Conservation (phyloP, 306 rosid species). For the Pueraria montana region DNA sequence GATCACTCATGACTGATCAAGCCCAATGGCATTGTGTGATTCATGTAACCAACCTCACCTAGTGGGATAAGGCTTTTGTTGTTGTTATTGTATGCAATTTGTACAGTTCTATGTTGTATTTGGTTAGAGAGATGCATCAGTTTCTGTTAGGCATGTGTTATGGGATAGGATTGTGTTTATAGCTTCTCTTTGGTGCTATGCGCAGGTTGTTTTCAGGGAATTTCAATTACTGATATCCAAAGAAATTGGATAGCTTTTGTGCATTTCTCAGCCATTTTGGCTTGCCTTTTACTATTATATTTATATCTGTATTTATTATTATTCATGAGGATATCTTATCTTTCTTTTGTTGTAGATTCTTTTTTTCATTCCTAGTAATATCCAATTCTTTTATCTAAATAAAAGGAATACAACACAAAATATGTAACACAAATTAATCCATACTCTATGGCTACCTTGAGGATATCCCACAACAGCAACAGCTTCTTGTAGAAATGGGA, state of each 20-base stretch:
- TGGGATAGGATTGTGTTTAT: not conserved
- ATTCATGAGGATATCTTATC: not conserved
- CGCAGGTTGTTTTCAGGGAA: not conserved
- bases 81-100: not conserved
- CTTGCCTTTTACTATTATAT: not conserved
- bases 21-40: not conserved
- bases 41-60: not conserved
- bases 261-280: not conserved
- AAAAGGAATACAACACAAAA: constrained; percentile 22
- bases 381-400: not conserved
- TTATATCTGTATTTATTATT: not conserved
- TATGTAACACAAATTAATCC: constrained; percentile 14
- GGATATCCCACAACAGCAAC: constrained; percentile 97
- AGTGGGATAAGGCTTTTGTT: not conserved
- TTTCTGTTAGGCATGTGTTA: not conserved
- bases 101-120: not conserved
- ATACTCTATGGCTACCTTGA: constrained; percentile 64
- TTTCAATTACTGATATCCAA: not conserved
- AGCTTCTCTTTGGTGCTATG: not conserved
- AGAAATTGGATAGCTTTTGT: not conserved
- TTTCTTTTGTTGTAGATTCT: constrained; percentile 1
- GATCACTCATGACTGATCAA: not conserved
- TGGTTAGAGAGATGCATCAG: not conserved
- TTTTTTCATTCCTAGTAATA: not conserved
- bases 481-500: constrained; percentile 88